phyloP scores from a whole-genome alignment of 2,329 filamentous ascomycete genomes.

The Fusarium stilboides region DNA sequence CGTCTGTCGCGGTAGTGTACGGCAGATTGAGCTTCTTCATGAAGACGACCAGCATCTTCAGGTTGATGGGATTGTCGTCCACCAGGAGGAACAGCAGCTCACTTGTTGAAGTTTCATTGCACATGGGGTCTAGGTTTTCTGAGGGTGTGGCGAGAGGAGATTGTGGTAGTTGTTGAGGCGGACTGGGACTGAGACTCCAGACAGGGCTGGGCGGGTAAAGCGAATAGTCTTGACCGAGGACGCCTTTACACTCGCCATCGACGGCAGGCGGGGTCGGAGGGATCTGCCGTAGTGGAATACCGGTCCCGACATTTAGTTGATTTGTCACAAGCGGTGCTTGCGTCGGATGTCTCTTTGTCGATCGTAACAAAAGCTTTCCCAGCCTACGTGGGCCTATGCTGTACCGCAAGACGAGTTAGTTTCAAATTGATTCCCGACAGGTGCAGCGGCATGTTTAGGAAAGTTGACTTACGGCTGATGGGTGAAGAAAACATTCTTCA shows the following conservation, averaged over 20 bases:
- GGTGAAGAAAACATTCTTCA: background rate
- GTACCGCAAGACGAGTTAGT: background rate
- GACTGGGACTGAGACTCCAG: too few species aligned
- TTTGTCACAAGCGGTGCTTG: too few species aligned
- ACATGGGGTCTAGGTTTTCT: background rate
- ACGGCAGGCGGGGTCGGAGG: too few species aligned
- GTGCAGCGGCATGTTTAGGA: background rate
- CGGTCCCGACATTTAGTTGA: too few species aligned
- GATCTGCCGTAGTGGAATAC: too few species aligned
- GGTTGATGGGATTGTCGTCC: slow-evolving; percentile 9
- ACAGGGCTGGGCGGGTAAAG: too few species aligned
- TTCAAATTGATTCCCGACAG: background rate
- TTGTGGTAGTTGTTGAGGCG: background rate
- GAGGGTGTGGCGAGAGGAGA: background rate
- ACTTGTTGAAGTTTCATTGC: rapidly evolving
- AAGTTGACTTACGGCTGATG: background rate
- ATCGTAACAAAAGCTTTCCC: background rate
- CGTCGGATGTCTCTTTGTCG: background rate
- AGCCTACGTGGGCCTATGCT: slow-evolving; percentile 3
- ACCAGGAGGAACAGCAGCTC: slow-evolving; percentile 1
- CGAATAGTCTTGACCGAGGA: too few species aligned
- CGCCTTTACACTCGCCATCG: too few species aligned
- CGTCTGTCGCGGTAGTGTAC: background rate
- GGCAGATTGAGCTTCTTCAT: slow-evolving; percentile 7
- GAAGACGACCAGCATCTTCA: slow-evolving; percentile 13